These are phyloP conservation scores for Phlebopus sp. DNA, from an alignment of 1,284 basidiomycete genomes.

Conservation along the genomic window DNA sequence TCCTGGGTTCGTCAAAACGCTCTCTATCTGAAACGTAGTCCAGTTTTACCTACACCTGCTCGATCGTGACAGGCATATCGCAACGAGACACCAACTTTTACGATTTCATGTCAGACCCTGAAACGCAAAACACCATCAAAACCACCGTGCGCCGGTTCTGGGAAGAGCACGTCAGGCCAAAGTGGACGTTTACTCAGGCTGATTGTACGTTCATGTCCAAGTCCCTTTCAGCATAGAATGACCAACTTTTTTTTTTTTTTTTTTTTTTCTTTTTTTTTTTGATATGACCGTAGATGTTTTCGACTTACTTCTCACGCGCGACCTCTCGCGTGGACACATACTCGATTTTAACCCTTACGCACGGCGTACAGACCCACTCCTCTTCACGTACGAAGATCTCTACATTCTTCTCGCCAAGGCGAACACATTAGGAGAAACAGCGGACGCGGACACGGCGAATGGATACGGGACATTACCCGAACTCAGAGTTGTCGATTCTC, in stretches of 20 bases:
- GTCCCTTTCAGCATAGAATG: neutral
- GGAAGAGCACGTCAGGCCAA: conserved; percentile 58
- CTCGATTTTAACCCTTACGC: conserved; percentile 92
- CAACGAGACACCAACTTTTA: conserved; percentile 94
- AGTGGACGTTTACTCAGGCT: conserved; percentile 51
- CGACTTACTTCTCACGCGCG: conserved; percentile 84
- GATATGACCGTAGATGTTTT: conserved; percentile 74
- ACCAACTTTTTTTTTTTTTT: neutral
- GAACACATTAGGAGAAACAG: too few relatives aligned
- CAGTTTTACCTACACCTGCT: neutral
- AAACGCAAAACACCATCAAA: conserved; percentile 54
- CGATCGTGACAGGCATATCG: conserved; percentile 58
- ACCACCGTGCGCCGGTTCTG: conserved; percentile 62
- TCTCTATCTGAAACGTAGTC: neutral
- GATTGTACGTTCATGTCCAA: conserved; percentile 63
- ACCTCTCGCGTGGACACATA: conserved; percentile 71
- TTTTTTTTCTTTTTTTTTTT: neutral
- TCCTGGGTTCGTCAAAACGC: conserved; percentile 62
- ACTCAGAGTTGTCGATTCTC: conserved; percentile 72
- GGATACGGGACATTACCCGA: conserved; percentile 39
- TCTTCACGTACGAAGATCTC: conserved; percentile 85
- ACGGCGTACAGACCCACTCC: conserved; percentile 79
- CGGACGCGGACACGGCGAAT: too few relatives aligned
- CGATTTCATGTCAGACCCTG: conserved; percentile 73
- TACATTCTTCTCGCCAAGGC: conserved; percentile 35